Percentiles rank a stretch among this genome's conserved stretches.
These are phyloP conservation scores for Polytrichum commune DNA, from an alignment of 225 moss, liverwort and hornwort genomes.

Conservation along the genomic window DNA sequence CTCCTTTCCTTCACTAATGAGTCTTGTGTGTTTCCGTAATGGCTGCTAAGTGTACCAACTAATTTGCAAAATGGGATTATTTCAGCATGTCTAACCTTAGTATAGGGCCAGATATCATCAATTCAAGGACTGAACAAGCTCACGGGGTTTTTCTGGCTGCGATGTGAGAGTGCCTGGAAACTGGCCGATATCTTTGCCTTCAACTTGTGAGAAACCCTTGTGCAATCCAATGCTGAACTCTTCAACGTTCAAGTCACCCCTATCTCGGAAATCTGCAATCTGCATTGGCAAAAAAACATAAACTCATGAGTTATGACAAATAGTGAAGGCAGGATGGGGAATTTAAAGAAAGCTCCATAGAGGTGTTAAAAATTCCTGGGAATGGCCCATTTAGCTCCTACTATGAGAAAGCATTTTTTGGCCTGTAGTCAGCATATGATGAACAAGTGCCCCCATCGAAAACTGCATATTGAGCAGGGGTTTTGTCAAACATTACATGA, in stretches of 20 bases:
- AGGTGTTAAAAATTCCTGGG: too few relatives aligned
- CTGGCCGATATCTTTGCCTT: constrained; percentile 65
- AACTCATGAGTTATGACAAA: background rate
- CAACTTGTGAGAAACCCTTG: constrained; percentile 45
- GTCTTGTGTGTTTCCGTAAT: too few relatives aligned
- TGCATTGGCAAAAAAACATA: constrained; percentile 12
- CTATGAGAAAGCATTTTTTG: too few relatives aligned
- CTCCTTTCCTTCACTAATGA: too few relatives aligned
- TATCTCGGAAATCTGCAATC: constrained; percentile 62
- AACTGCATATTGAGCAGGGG: background rate
- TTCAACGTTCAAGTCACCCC: constrained; percentile 53
- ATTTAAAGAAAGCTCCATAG: too few relatives aligned
- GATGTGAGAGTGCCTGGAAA: constrained; percentile 44
- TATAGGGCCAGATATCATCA: constrained; percentile 3
- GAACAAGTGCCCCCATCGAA: background rate
- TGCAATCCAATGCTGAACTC: constrained; percentile 61
- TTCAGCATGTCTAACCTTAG: too few relatives aligned
- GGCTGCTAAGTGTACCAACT: too few relatives aligned
- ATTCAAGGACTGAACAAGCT: constrained; percentile 37
- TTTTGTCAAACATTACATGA: background rate
- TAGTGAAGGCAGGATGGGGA: too few relatives aligned
- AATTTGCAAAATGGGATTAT: too few relatives aligned
- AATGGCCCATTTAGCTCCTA: too few relatives aligned
- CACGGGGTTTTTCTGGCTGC: constrained; percentile 19
- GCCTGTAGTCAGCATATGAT: background rate